A percentile compares a stretch with the other conserved stretches of the same genome.
These are phyloP conservation scores for Pharus latifolius DNA, from an alignment of 176 grass and related monocot genomes.

Conservation along the genomic window DNA sequence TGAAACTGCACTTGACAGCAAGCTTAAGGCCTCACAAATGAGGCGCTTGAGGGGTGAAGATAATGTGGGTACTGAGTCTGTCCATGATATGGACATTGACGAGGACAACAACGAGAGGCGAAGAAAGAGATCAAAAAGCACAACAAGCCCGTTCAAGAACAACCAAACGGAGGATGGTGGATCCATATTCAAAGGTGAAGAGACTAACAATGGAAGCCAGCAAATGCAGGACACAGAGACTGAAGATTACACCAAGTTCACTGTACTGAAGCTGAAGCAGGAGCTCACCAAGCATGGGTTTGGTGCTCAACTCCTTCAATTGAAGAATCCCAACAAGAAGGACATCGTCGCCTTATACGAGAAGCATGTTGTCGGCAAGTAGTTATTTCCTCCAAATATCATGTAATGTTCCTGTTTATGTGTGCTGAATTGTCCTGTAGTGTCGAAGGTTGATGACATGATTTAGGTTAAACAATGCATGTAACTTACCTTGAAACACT, in stretches of 20 bases:
- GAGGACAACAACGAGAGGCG: conserved; percentile 44
- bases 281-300: conserved; percentile 88
- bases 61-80: conserved; percentile 57
- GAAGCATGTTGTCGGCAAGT: conserved; percentile 55
- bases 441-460: neutral
- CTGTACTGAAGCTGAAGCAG: conserved; percentile 70
- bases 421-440: conserved; percentile 1
- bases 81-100: conserved; percentile 88
- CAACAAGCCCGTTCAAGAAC: conserved; percentile 69
- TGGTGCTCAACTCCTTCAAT: conserved; percentile 70
- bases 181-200: conserved; percentile 51
- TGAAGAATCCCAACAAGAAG: conserved; percentile 94
- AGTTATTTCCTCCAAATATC: neutral
- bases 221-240: conserved; percentile 34
- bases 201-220: conserved; percentile 36
- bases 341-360: conserved; percentile 89
- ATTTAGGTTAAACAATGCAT: neutral
- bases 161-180: conserved; percentile 68
- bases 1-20: conserved; percentile 77
- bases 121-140: conserved; percentile 87
- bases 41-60: conserved; percentile 64
- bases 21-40: conserved; percentile 48
- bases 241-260: conserved; percentile 77
- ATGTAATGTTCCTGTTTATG: neutral
- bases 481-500: neutral